Evolutionary conservation across 2,329 filamentous ascomycete genomes (phyloP), one percentile per base, ranked within the genome.

Genomic region (Pestalotiopsis sp.): DNA sequence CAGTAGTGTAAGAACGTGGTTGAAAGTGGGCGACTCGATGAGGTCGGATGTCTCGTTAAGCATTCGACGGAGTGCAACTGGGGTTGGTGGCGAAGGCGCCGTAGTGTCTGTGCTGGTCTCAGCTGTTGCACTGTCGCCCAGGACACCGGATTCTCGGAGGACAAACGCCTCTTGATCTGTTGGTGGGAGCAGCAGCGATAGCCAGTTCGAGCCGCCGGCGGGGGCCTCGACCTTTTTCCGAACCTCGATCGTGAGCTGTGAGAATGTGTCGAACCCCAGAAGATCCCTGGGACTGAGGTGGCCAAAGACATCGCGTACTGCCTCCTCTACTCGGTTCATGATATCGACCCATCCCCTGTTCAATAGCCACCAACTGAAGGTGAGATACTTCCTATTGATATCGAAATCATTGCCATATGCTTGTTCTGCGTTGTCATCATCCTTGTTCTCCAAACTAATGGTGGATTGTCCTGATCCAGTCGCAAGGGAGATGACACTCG

Each of bases 291-390:
- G 95, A 78, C 94, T 97, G 64, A 98, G 84, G 70, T 89, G 86
- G n/a, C 94, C 93, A 80, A 98, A 98, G 27, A 95, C 92, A 66
- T 97, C 92, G 74, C 92, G 91, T 27, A 99, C 96, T 4, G 94
- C 94, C n/a, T 85, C 83, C 77, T 94, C 91, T 62, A 99, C 95
- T 72, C 91, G 92, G 68, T 90, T 85, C 87, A 94, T 92, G 68
- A 98, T 83, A 68, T 94, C 90, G 72, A 90, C 89, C 91, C 94
- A 98, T 58, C 96, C 96, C 72, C 90, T 90, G 81, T 99, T 95
- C 62, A 99, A 85, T 61, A 99, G 84, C 95, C 95, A 99, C 96
- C 96, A 99, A 81, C 94, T 97, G 79, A 98, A 97, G 56, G 95
- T 97, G 63, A 99, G 86, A 78, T 98, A 99, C 77, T 93, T 93